These are phyloP conservation scores for Maudiozyma bulderi DNA, from an alignment of 805 yeast genomes.

Conservation along the genomic window DNA sequence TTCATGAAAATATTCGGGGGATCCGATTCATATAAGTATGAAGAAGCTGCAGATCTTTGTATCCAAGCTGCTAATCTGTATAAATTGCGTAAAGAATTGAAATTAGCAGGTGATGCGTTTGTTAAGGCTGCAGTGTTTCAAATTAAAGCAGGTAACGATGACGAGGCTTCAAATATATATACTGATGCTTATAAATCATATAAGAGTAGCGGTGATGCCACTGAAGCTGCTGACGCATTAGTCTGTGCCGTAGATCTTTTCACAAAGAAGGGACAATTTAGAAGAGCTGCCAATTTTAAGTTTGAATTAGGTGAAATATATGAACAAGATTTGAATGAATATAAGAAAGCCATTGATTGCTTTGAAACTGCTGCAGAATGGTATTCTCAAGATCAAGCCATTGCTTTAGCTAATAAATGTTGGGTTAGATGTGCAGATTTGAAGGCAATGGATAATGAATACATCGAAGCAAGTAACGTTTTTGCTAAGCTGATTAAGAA, in stretches of 20 bases:
- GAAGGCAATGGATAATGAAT: slow-evolving; percentile 66
- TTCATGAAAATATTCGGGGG: slow-evolving; percentile 61
- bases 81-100: slow-evolving; percentile 62
- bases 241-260: slow-evolving; percentile 72
- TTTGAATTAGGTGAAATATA: slow-evolving; percentile 82
- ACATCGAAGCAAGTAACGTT: slow-evolving; percentile 61
- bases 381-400: slow-evolving; percentile 88
- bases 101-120: slow-evolving; percentile 73
- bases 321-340: slow-evolving; percentile 65
- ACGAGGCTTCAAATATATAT: slow-evolving; percentile 84
- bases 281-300: slow-evolving; percentile 91
- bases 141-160: slow-evolving; percentile 61
- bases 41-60: slow-evolving; percentile 87
- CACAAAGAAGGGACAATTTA: slow-evolving; percentile 85
- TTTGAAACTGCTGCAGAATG: slow-evolving; percentile 95
- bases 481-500: slow-evolving; percentile 74
- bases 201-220: slow-evolving; percentile 50
- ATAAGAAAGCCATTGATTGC: slow-evolving; percentile 57
- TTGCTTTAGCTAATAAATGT: slow-evolving; percentile 81
- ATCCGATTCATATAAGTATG: slow-evolving; percentile 52
- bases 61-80: slow-evolving; percentile 90
- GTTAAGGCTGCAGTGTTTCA: slow-evolving; percentile 80
- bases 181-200: slow-evolving; percentile 87
- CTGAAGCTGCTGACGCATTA: slow-evolving; percentile 51
- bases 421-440: slow-evolving; percentile 84